Conservation (phyloP, 176 grass and related monocot species). For the Chloris gayana region DNA sequence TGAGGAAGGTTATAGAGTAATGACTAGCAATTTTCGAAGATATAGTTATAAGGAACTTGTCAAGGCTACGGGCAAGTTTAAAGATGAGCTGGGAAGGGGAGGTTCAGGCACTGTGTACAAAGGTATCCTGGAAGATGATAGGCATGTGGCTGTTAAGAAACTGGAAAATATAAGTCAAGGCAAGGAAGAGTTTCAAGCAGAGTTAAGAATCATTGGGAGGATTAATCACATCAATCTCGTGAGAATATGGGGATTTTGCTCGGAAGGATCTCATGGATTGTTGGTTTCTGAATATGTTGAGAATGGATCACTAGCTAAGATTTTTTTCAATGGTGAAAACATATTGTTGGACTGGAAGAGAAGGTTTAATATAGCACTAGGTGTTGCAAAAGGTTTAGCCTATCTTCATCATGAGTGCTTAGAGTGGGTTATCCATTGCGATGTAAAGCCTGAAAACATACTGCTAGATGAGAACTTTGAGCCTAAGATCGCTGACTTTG, state of each 20-base stretch:
- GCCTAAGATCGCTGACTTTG: conserved; percentile 35
- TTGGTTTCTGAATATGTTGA: conserved; percentile 52
- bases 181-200: conserved; percentile 37
- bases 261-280: conserved; percentile 35
- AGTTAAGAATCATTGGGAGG: conserved; percentile 34
- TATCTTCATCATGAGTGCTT: conserved; percentile 61
- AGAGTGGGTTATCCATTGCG: conserved; percentile 57
- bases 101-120: conserved; percentile 14
- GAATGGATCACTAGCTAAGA: conserved; percentile 52
- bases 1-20: conserved; percentile 40
- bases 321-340: conserved; percentile 36
- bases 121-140: not conserved
- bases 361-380: conserved; percentile 26
- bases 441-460: conserved; percentile 48
- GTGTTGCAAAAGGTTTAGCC: conserved; percentile 43
- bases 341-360: conserved; percentile 34
- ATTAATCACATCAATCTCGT: conserved; percentile 48
- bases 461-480: conserved; percentile 17
- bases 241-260: conserved; percentile 55
- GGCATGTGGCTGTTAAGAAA: conserved; percentile 19
- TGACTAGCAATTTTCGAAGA: conserved; percentile 52
- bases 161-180: conserved; percentile 24
- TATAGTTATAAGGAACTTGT: conserved; percentile 33
- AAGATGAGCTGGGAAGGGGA: conserved; percentile 28
- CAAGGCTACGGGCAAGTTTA: conserved; percentile 7